Evolutionary conservation across 2,329 filamentous ascomycete genomes (phyloP), one percentile per base, ranked within the genome.

Genomic region (Grosmannia serpens): DNA sequence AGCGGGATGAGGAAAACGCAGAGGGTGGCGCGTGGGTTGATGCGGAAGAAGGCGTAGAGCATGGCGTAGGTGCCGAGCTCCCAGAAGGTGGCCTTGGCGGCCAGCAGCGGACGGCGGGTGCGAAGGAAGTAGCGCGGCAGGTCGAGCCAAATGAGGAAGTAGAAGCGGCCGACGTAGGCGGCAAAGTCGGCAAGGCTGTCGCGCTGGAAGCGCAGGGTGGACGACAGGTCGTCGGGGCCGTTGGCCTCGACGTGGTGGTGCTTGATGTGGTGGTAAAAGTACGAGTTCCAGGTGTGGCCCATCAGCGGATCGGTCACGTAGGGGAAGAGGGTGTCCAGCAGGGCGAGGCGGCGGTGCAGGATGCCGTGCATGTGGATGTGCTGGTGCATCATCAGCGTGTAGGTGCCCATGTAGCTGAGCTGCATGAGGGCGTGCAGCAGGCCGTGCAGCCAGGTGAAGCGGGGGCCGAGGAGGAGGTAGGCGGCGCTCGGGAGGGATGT

Each of bases 211-310:
- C 85, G 79, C 44, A 92, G 79, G 0, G 88, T 92, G 0, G 86
- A 87, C 1, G 85, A 89, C 0, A 91, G 76, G 66, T 92, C 88
- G 53, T 85, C 79, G 0, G 87, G 87, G 0, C 88, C 88, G 65
- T 92, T 92, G 62, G 83, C 68, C 71, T 91, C 88, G 58, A 91
- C 84, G 64, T 92, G 88, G 67, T 92, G 88, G 67, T 91, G 87
- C 74, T 92, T 92, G 67, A 91, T 87, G 66, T 92, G 88, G 67
- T 92, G 88, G 67, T 90, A 91, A 69, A 81, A 92, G 72, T 92
- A 92, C 2, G 85, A 86, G 71, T 92, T 89, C 87, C 87, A 91
- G 0, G 88, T 91, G 67, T 92, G 88, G 13, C 88, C 88, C 81
- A 90, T 87, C 59, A 92, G 71, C 0, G 88, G 88, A 64, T 91